Conservation (phyloP, 108 stramenopile species). For the Mediolabrus comicus region DNA sequence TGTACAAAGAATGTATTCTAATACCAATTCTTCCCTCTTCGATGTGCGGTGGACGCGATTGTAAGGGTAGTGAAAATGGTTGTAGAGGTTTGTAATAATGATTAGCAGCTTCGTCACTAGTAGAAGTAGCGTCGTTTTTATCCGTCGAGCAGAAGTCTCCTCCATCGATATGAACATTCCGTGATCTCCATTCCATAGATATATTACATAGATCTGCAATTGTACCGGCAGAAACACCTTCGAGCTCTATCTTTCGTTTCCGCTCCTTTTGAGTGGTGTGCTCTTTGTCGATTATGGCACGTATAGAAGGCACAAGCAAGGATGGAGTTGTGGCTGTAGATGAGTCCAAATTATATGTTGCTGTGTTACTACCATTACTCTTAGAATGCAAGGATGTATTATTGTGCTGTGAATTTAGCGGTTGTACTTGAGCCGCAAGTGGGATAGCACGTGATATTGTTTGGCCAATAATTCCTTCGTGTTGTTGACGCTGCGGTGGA, state of each 20-base stretch:
- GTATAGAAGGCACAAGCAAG: conserved; percentile 42
- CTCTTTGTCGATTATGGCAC: conserved; percentile 46
- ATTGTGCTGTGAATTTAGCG: neutral
- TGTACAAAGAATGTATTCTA: conserved; percentile 41
- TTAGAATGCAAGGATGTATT: neutral
- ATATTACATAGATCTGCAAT: conserved; percentile 49
- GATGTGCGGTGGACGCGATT: conserved; percentile 40
- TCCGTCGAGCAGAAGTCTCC: conserved; percentile 42
- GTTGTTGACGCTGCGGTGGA: neutral
- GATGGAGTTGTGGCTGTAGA: conserved; percentile 32
- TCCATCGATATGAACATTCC: conserved; percentile 33
- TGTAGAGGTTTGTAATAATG: conserved; percentile 41
- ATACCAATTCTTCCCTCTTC: conserved; percentile 53
- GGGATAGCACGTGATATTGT: neutral
- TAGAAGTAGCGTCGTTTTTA: neutral
- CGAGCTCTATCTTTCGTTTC: conserved; percentile 35
- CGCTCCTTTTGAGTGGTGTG: conserved; percentile 7
- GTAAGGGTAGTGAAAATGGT: conserved; percentile 40
- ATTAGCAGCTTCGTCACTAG: conserved; percentile 20
- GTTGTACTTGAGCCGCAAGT: neutral
- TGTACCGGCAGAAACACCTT: conserved; percentile 43
- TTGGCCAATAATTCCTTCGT: neutral
- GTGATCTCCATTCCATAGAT: conserved; percentile 26
- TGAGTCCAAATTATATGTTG: conserved; percentile 6
- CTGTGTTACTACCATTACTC: neutral